Evolutionary conservation across 331 rosid genomes (phyloP), one percentile per base, ranked within the genome.

Genomic region (Cydonia oblonga): DNA sequence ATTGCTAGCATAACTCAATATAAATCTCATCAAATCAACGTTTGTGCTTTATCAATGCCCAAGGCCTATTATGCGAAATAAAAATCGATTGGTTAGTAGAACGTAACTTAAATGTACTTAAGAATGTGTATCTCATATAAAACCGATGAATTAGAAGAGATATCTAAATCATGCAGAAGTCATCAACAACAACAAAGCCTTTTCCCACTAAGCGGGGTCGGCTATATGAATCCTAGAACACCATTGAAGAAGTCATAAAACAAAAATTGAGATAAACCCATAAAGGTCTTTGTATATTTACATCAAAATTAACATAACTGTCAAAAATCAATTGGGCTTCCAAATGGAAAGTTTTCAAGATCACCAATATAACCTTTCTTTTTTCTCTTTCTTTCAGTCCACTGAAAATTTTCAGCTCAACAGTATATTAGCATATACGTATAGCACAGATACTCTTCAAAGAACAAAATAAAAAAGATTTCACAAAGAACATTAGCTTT

Each of bases 21-120:
- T 64, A 83, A 73, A 89, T 80, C 83, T 93, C 96, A 93, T 91
- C 81, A 93, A 80, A 88, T 93, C 97, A 84, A 85, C 18, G 78
- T 85, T 74, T 74, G 81, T 54, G 96, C 90, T 81, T 77, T 82
- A 81, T 86, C 84, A 75, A 83, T 68, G 35, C 85, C 95, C 76
- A 77, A 69, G 56, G 75, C 88, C 98, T 90, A 57, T 64, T 42
- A 68, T 71, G 74, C 1, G 38, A 46, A 68, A 63, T 18, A 46
- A 25, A 19, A 1, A 73, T 2, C 0, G 2, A 24, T 56, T n/a
- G 60, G 67, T 71, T 71, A 71, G 75, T 4, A 40, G 9, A 0
- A 29, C 0, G 35, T 22, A 12, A 70, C 25, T 16, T 3, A 59
- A 59, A 57, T 30, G 56, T 22, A 30, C 62, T 13, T 49, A 10